Percentiles rank a stretch among this genome's conserved stretches.
These are phyloP conservation scores for Malus hybrid DNA, from an alignment of 331 rosid genomes.

Conservation along the genomic window DNA sequence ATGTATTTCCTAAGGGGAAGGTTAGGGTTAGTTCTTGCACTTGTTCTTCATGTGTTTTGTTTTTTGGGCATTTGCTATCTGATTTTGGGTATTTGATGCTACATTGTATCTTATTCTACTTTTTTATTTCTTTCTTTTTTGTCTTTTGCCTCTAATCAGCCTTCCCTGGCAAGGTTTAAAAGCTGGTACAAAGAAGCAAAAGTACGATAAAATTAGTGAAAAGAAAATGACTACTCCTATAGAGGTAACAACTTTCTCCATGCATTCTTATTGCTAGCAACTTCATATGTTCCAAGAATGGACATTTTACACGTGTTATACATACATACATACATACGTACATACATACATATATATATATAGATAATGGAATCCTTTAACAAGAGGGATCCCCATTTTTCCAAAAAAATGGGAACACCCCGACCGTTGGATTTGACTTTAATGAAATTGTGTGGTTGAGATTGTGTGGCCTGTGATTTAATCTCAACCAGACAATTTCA, in stretches of 20 bases:
- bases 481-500: too few species aligned
- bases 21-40: conserved; percentile 19
- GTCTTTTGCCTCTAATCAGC: conserved; percentile 26
- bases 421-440: too few species aligned
- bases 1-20: conserved; percentile 98
- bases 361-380: background rate
- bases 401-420: too few species aligned
- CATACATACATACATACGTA: too few species aligned
- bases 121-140: conserved; percentile 13
- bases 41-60: background rate
- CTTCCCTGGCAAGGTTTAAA: conserved; percentile 94
- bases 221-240: conserved; percentile 71
- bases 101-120: conserved; percentile 10
- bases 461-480: too few species aligned
- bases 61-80: conserved; percentile 6
- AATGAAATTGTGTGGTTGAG: too few species aligned
- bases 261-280: background rate
- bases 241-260: conserved; percentile 47
- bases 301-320: background rate
- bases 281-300: background rate
- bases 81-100: conserved; percentile 14
- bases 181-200: conserved; percentile 90
- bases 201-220: conserved; percentile 84
- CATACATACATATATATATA: background rate
- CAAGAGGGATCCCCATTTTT: too few species aligned